A percentile compares a stretch with the other conserved stretches of the same genome.
Conservation (phyloP, 2,329 filamentous ascomycete genomes). For the Pestalotiopsis fici region DNA sequence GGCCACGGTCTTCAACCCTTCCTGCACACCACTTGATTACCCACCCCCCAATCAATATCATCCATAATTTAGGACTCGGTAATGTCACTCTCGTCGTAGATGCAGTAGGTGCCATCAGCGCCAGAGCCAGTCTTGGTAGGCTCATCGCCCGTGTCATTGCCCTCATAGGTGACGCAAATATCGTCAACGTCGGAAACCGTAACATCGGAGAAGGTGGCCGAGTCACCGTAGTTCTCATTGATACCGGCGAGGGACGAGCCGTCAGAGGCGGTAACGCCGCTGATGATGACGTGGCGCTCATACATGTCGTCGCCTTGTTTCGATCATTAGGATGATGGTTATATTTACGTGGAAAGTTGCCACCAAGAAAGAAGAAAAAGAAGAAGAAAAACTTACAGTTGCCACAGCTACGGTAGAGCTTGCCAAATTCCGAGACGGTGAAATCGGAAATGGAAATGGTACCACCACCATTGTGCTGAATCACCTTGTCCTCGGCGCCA, state of each 20-base stretch:
- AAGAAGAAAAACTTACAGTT: conserved; percentile 28
- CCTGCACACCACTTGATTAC: not conserved
- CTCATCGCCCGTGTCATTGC: conserved; percentile 18
- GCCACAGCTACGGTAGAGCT: conserved; percentile 49
- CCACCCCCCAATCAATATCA: not conserved
- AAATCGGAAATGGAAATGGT: conserved; percentile 24
- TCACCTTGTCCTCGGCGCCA: conserved; percentile 22
- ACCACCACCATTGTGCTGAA: conserved; percentile 16
- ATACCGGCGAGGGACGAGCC: conserved; percentile 28
- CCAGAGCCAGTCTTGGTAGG: conserved; percentile 19
- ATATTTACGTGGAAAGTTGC: not conserved
- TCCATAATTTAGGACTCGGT: not conserved
- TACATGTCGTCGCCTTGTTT: conserved; percentile 22
- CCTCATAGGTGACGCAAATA: conserved; percentile 21
- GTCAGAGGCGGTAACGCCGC: conserved; percentile 30
- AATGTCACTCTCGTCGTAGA: conserved; percentile 13
- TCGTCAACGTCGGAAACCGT: conserved; percentile 19
- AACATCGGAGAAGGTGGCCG: conserved; percentile 22
- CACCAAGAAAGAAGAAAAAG: not conserved
- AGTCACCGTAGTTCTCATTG: conserved; percentile 40
- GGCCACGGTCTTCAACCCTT: too few species aligned
- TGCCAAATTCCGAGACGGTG: conserved; percentile 39
- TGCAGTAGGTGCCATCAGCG: conserved; percentile 17
- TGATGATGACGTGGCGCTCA: conserved; percentile 30
- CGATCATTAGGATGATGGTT: not conserved